phyloP scores from a whole-genome alignment of 768 basidiomycete species.

The Termitomyces sp. region DNA sequence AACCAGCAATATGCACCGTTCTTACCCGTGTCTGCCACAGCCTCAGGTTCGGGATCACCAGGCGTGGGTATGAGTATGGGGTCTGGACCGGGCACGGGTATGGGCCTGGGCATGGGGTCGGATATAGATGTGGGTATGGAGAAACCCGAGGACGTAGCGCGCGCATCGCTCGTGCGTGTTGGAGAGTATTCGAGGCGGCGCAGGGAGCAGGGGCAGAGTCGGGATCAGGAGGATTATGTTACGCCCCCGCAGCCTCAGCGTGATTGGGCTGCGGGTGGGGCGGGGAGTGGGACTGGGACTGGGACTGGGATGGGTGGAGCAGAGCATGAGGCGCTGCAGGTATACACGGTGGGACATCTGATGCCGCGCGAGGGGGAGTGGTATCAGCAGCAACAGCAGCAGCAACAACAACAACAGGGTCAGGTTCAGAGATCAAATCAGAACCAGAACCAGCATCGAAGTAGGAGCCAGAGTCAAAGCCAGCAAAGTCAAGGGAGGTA shows the following conservation, averaged over 20 bases:
- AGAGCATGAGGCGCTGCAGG: slow-evolving; percentile 64
- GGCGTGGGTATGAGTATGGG: too few relatives aligned
- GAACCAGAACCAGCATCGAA: too few relatives aligned
- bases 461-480: not conserved
- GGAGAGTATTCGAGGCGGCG: slow-evolving; percentile 64
- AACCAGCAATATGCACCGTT: slow-evolving; percentile 31
- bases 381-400: not conserved
- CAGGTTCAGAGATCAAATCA: not conserved
- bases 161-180: slow-evolving; percentile 70
- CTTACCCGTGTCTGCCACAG: slow-evolving; percentile 33
- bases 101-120: too few relatives aligned
- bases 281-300: not conserved
- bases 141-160: slow-evolving; percentile 38
- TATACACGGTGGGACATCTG: slow-evolving; percentile 76
- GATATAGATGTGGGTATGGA: slow-evolving; percentile 28
- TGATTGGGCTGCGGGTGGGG: not conserved
- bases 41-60: too few relatives aligned
- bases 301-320: not conserved
- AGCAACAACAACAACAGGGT: not conserved
- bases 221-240: slow-evolving; percentile 16
- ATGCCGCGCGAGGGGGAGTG: slow-evolving; percentile 40
- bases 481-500: slow-evolving; percentile 24
- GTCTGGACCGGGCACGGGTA: too few relatives aligned
- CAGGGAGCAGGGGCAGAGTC: not conserved
- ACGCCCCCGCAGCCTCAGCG: slow-evolving; percentile 10